Evolutionary conservation across 2,329 filamentous ascomycete genomes (phyloP), one percentile per base, ranked within the genome.

Genomic region (Penicillium sp.): DNA sequence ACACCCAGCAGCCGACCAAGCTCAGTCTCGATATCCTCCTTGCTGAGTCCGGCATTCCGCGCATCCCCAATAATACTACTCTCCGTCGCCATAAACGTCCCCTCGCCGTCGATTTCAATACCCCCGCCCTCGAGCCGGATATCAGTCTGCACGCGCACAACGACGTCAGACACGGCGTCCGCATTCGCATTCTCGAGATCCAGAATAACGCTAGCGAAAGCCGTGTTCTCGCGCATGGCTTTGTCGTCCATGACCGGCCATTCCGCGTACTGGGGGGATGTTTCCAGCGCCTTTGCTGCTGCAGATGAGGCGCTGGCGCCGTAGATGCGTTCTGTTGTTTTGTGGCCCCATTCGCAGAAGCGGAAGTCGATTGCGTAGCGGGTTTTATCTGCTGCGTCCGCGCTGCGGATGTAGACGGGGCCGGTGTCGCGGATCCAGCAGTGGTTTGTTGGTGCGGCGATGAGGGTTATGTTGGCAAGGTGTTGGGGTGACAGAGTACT

Each of bases 31-130:
- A 71, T 64, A 2, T 67, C 58, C 0, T 19, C 45, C 4, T 62
- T 66, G 1, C 59, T 60, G 3, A 71, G 19, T 1, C 68, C 69
- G 0, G 62, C 61, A 46, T 74, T 75, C 10, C 72, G 65, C 31
- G 69, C 66, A 19, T 67, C 54, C 15, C 69, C 71, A 7, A 70
- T 38, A 47, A 75, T 71, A 29, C 67, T 71, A 54, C 71, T 74
- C 54, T 72, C 71, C 17, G 68, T 68, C 9, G 62, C 72, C 38
- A 74, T 62, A 4, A 74, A 66, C 2, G 71, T 73, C n/a, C 72
- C 72, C 25, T 74, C 66, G 0, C 72, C 72, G 13, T 75, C 72
- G 29, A 71, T 58, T 42, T 71, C 72, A n/a, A 75, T 62, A 1
- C 68, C 72, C 0, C 72, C 72, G 0, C 72, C 72, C 54, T 75